Conservation (phyloP, 2,329 filamentous ascomycete species). For the Colletotrichum spinosum region DNA sequence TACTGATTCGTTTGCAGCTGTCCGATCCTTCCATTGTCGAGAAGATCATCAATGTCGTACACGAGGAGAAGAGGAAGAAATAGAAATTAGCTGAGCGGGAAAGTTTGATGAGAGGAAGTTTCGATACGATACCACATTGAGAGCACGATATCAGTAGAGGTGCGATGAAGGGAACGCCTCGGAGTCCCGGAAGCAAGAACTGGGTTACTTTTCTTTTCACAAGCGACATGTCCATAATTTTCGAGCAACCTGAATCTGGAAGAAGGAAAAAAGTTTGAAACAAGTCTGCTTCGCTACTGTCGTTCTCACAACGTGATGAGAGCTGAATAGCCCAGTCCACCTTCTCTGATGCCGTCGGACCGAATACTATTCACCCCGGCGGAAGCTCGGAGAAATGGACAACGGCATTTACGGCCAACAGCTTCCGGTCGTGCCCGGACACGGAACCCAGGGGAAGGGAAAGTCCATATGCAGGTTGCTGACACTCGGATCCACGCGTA, state of each 20-base stretch:
- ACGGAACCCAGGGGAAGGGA: no score
- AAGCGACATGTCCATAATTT: conserved; percentile 14
- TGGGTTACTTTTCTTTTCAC: conserved; percentile 22
- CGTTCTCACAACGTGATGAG: not conserved
- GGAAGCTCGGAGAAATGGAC: no score
- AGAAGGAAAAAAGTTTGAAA: conserved; percentile 10
- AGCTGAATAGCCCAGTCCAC: not conserved
- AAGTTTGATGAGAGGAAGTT: not conserved
- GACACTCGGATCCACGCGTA: conserved; percentile 23
- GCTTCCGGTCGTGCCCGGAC: no score
- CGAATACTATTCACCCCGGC: no score
- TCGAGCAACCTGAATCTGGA: not conserved
- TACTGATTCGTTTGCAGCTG: conserved; percentile 64
- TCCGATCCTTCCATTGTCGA: conserved; percentile 91
- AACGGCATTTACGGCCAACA: no score
- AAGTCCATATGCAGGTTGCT: conserved; percentile 2
- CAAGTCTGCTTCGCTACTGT: not conserved
- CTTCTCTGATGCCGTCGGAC: no score
- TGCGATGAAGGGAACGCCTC: conserved; percentile 5
- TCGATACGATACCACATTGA: conserved; percentile 27
- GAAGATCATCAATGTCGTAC: conserved; percentile 87
- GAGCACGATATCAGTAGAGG: conserved; percentile 5
- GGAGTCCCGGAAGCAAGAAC: conserved; percentile 8
- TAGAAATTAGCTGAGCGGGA: conserved; percentile 43
- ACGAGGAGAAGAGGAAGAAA: conserved; percentile 68